Conservation (phyloP, 352 stramenopile species). For the Pythium grandisporangium region DNA sequence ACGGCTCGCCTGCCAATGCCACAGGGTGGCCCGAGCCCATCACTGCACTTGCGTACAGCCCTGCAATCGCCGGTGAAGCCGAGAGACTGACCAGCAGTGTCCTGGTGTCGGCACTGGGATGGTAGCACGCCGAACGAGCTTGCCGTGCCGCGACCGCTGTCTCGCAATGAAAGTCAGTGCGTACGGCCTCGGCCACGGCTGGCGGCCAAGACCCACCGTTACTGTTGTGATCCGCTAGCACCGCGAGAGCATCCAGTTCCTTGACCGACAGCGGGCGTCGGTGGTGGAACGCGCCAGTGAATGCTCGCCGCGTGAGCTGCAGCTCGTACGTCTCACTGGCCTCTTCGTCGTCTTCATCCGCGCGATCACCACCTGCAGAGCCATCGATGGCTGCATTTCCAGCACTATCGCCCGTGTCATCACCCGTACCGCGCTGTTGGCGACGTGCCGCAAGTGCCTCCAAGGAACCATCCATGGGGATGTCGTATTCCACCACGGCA, state of each 20-base stretch:
- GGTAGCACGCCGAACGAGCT: conserved; percentile 34
- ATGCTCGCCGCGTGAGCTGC: conserved; percentile 25
- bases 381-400: background rate
- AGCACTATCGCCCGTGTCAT: background rate
- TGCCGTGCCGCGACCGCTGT: conserved; percentile 9
- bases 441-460: conserved; percentile 8
- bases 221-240: conserved; percentile 30
- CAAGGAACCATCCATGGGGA: conserved; percentile 22
- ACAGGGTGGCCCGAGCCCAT: conserved; percentile 20
- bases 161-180: conserved; percentile 39
- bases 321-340: conserved; percentile 52
- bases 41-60: conserved; percentile 19
- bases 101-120: conserved; percentile 15
- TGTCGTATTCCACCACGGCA: conserved; percentile 55
- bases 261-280: conserved; percentile 33
- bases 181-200: conserved; percentile 35
- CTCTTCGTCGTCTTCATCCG: conserved; percentile 4
- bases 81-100: conserved; percentile 40
- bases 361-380: conserved; percentile 1
- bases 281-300: conserved; percentile 31
- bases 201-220: conserved; percentile 24
- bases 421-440: conserved; percentile 2
- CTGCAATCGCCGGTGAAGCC: conserved; percentile 22
- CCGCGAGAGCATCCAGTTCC: conserved; percentile 36
- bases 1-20: conserved; percentile 32